Evolutionary conservation across 2,329 filamentous ascomycete species (phyloP).

Genomic region (Biscogniauxia marginata): DNA sequence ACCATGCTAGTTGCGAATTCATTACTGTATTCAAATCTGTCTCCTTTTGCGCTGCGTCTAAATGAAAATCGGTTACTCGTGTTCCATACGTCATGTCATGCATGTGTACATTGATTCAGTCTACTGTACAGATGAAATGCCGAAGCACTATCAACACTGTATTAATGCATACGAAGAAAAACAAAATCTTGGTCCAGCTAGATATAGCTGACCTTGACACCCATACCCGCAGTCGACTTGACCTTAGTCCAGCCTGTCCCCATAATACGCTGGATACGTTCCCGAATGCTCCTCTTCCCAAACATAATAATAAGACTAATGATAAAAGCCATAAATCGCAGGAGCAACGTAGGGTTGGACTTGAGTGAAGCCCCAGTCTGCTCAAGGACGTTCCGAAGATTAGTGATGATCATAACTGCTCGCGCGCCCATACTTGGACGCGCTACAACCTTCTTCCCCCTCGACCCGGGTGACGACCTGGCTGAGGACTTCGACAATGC

Average conservation of each 20-base stretch:
- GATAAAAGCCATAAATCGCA: slow-evolving; percentile 73
- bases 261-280: slow-evolving; percentile 69
- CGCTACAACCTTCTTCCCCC: slow-evolving; percentile 36
- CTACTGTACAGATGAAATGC: background rate
- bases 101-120: background rate
- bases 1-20: slow-evolving; percentile 3
- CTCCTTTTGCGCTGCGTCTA: background rate
- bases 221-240: slow-evolving; percentile 86
- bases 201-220: slow-evolving; percentile 95
- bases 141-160: slow-evolving; percentile 6
- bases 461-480: slow-evolving; percentile 29
- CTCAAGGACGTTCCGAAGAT: slow-evolving; percentile 51
- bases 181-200: slow-evolving; percentile 42
- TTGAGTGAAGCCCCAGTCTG: slow-evolving; percentile 50
- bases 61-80: slow-evolving; percentile 9
- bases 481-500: slow-evolving; percentile 29
- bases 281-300: slow-evolving; percentile 70
- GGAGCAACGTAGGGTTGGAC: slow-evolving; percentile 55
- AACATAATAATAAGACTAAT: slow-evolving; percentile 75
- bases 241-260: slow-evolving; percentile 77
- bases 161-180: slow-evolving; percentile 8
- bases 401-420: slow-evolving; percentile 52
- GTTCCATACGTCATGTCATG: slow-evolving; percentile 5
- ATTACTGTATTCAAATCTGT: background rate
- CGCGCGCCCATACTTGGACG: slow-evolving; percentile 43